Evolutionary conservation across 202 grass and related monocot genomes (phyloP).

Genomic region (Setaria viridis): DNA sequence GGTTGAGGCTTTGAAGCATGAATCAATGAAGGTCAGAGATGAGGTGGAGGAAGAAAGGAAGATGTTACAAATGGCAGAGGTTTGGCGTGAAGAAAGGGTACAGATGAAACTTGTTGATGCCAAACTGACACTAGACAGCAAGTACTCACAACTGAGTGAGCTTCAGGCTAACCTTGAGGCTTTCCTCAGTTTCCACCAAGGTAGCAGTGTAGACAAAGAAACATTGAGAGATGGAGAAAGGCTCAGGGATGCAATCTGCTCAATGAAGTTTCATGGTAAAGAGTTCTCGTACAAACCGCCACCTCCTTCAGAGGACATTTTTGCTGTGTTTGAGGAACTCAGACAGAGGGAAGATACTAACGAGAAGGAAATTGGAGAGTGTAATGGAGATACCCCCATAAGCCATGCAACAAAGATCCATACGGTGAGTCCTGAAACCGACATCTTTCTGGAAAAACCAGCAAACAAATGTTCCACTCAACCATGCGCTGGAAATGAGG

Average conservation of each 20-base stretch:
- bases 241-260: conserved; percentile 67
- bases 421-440: conserved; percentile 70
- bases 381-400: conserved; percentile 41
- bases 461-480: conserved; percentile 50
- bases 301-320: conserved; percentile 81
- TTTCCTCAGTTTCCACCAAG: conserved; percentile 53
- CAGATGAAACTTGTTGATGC: conserved; percentile 98
- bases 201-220: conserved; percentile 47
- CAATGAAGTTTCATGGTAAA: conserved; percentile 60
- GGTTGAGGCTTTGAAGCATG: conserved; percentile 79
- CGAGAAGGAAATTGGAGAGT: conserved; percentile 74
- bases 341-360: conserved; percentile 64
- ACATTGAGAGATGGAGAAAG: conserved; percentile 63
- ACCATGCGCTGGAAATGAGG: conserved; percentile 56
- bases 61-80: conserved; percentile 98
- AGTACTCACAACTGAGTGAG: conserved; percentile 72
- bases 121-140: conserved; percentile 79
- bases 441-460: conserved; percentile 70
- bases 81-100: conserved; percentile 98
- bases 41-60: conserved; percentile 91
- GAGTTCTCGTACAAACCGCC: conserved; percentile 89
- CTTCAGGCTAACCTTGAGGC: conserved; percentile 66
- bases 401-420: conserved; percentile 52
- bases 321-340: conserved; percentile 89
- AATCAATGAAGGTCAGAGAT: conserved; percentile 79